These are phyloP conservation scores for Hypoxylon sp. DNA, from an alignment of 2,329 filamentous ascomycete genomes.

Conservation along the genomic window DNA sequence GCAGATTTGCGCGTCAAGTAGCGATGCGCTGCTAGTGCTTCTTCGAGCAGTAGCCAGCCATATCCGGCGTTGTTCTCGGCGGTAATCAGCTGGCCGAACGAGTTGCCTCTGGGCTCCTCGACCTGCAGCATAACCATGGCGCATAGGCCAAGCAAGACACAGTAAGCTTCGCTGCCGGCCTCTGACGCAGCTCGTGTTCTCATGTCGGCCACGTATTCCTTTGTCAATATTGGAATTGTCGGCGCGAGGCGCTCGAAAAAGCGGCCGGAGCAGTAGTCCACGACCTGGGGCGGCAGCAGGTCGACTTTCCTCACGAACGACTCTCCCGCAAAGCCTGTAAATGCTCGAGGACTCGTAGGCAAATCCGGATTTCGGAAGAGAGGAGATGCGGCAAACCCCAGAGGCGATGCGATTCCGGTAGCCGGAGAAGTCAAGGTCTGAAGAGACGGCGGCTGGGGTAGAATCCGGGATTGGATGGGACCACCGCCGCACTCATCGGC, in stretches of 20 bases:
- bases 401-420: conserved; percentile 10
- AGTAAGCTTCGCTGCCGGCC: conserved; percentile 51
- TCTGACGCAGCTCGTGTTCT: conserved; percentile 45
- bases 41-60: conserved; percentile 55
- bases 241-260: conserved; percentile 57
- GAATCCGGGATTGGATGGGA: conserved; percentile 2
- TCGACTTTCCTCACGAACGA: conserved; percentile 51
- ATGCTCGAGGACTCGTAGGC: conserved; percentile 41
- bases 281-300: conserved; percentile 50
- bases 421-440: conserved; percentile 9
- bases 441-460: conserved; percentile 16
- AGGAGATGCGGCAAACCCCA: conserved; percentile 27
- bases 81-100: conserved; percentile 50
- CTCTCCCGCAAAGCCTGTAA: conserved; percentile 43
- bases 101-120: conserved; percentile 52
- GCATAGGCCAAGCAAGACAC: conserved; percentile 55
- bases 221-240: conserved; percentile 58
- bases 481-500: conserved; percentile 52
- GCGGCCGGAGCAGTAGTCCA: conserved; percentile 55
- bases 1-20: conserved; percentile 50
- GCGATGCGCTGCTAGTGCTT: conserved; percentile 53
- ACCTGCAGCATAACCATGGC: conserved; percentile 58
- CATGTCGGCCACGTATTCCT: conserved; percentile 52
- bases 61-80: conserved; percentile 54
- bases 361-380: conserved; percentile 35